These are phyloP conservation scores for Pichia rugopelliculosa DNA, from an alignment of 805 yeast genomes.

Conservation along the genomic window DNA sequence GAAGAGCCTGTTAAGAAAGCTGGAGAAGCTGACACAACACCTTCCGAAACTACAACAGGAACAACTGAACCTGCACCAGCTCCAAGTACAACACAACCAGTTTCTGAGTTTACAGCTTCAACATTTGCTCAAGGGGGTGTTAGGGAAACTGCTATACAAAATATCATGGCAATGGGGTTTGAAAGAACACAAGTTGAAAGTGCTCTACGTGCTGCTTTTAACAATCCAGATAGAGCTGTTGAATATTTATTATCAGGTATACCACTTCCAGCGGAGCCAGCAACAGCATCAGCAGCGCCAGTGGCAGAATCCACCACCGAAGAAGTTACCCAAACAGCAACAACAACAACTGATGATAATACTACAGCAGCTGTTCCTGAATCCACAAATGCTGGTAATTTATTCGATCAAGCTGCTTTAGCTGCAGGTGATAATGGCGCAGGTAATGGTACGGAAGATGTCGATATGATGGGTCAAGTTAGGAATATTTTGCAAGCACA, in stretches of 20 bases:
- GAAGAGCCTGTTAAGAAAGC: slow-evolving; percentile 3
- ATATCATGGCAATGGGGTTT: slow-evolving; percentile 95
- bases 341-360: slow-evolving; percentile 34
- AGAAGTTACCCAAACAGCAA: slow-evolving; percentile 26
- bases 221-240: slow-evolving; percentile 97
- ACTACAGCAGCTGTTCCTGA: slow-evolving; percentile 9
- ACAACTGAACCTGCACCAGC: not conserved
- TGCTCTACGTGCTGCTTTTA: slow-evolving; percentile 91
- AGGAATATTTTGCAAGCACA: slow-evolving; percentile 75
- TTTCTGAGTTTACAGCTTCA: slow-evolving; percentile 33
- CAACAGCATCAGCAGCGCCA: slow-evolving; percentile 17
- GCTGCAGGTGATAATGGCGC: slow-evolving; percentile 27
- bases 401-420: slow-evolving; percentile 47
- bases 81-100: slow-evolving; percentile 10
- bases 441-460: slow-evolving; percentile 25
- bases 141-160: slow-evolving; percentile 69
- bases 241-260: slow-evolving; percentile 88
- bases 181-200: slow-evolving; percentile 79
- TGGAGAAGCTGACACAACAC: slow-evolving; percentile 16
- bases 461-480: slow-evolving; percentile 41
- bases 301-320: slow-evolving; percentile 18
- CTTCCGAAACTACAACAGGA: slow-evolving; percentile 18
- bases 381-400: slow-evolving; percentile 26
- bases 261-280: slow-evolving; percentile 13
- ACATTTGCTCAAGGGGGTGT: slow-evolving; percentile 72